Evolutionary conservation across 2,329 filamentous ascomycete genomes (phyloP).

Genomic region (Trichoderma cornu-damae): DNA sequence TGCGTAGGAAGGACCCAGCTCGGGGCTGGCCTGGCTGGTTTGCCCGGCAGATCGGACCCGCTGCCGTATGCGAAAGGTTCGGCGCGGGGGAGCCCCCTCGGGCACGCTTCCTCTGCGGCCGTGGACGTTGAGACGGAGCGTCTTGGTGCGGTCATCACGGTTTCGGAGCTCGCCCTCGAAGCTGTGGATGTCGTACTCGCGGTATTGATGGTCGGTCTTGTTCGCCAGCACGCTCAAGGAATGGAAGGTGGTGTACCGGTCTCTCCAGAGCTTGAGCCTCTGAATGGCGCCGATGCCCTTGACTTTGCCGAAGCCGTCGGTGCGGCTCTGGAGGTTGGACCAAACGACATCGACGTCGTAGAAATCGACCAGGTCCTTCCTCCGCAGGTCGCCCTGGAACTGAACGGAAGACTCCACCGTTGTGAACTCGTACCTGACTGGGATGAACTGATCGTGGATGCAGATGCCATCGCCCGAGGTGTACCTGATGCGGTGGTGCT

Average conservation of each 20-base stretch:
- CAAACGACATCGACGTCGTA: slow-evolving; percentile 50
- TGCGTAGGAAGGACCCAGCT: slow-evolving; percentile 24
- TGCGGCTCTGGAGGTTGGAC: slow-evolving; percentile 46
- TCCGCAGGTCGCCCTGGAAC: slow-evolving; percentile 46
- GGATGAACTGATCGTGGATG: slow-evolving; percentile 45
- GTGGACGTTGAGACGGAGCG: slow-evolving; percentile 40
- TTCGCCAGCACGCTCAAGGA: slow-evolving; percentile 46
- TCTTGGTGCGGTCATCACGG: slow-evolving; percentile 43
- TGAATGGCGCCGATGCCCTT: slow-evolving; percentile 49
- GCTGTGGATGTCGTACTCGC: slow-evolving; percentile 44
- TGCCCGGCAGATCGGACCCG: slow-evolving; percentile 33
- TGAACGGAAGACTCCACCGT: slow-evolving; percentile 43
- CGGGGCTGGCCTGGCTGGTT: slow-evolving; percentile 20
- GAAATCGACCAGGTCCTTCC: slow-evolving; percentile 45
- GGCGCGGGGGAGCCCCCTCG: slow-evolving; percentile 35
- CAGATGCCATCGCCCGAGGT: slow-evolving; percentile 43
- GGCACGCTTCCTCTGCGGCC: slow-evolving; percentile 39
- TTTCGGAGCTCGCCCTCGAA: slow-evolving; percentile 45
- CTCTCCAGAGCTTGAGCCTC: slow-evolving; percentile 49
- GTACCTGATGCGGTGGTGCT: slow-evolving; percentile 46
- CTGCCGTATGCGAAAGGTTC: slow-evolving; percentile 40
- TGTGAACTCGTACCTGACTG: slow-evolving; percentile 49
- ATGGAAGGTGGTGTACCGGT: slow-evolving; percentile 44
- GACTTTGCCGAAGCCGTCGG: slow-evolving; percentile 46
- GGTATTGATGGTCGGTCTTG: slow-evolving; percentile 41